Evolutionary conservation across 202 grass and related monocot species (phyloP).

Genomic region (Setaria viridis): DNA sequence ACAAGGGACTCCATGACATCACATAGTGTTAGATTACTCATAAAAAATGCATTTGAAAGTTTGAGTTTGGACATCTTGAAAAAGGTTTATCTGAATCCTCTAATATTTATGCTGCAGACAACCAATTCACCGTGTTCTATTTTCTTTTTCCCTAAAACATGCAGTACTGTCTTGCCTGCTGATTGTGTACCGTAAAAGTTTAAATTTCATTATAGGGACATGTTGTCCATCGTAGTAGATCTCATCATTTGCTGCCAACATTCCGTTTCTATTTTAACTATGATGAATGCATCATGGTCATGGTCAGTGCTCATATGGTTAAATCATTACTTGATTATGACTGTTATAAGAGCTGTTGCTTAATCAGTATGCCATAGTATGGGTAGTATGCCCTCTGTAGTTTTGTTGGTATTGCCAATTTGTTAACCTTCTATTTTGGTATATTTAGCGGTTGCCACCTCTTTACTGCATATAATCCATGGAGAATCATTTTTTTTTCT

Average conservation of each 20-base stretch:
- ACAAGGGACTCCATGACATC: conserved; percentile 1
- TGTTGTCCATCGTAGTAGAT: conserved; percentile 1
- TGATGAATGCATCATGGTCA: conserved; percentile 13
- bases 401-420: not conserved
- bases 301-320: not conserved
- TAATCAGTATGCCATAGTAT: conserved; percentile 16
- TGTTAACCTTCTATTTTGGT: not conserved
- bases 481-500: not conserved
- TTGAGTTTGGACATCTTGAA: not conserved
- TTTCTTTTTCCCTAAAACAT: not conserved
- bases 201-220: conserved; percentile 11
- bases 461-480: not conserved
- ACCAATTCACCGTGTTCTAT: not conserved
- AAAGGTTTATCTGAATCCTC: not conserved
- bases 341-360: not conserved
- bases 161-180: conserved; percentile 23
- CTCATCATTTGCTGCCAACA: not conserved
- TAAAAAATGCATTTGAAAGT: not conserved
- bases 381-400: not conserved
- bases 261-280: not conserved
- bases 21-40: not conserved
- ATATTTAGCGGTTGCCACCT: not conserved
- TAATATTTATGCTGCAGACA: not conserved
- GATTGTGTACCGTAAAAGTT: not conserved
- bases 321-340: conserved; percentile 8